Evolutionary conservation across 192 early-diverging fungal species (phyloP).

Genomic region (Pecoramyces ruminantium): DNA sequence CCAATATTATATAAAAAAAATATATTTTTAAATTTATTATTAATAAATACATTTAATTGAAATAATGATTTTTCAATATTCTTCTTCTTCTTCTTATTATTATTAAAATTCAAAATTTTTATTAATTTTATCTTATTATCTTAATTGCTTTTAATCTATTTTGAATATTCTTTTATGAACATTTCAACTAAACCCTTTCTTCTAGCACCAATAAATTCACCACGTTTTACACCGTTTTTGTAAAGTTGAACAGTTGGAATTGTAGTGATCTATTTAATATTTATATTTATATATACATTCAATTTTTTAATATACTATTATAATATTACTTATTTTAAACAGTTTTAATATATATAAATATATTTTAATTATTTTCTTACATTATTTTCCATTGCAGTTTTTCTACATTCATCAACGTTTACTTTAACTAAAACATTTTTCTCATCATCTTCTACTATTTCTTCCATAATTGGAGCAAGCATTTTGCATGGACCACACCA

Average conservation of each 20-base stretch:
- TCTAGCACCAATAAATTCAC: background rate
- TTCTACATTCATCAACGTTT: conserved; percentile 49
- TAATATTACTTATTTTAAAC: too few species aligned
- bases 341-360: too few species aligned
- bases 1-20: too few species aligned
- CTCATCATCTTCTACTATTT: conserved; percentile 40
- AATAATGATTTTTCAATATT: too few species aligned
- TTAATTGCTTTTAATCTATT: background rate
- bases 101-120: too few species aligned
- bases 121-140: too few species aligned
- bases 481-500: conserved; percentile 78
- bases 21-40: too few species aligned
- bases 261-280: background rate
- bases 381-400: conserved; percentile 39
- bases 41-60: too few species aligned
- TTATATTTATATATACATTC: too few species aligned
- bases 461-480: conserved; percentile 49
- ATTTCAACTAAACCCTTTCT: background rate
- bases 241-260: background rate
- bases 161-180: background rate
- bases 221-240: background rate
- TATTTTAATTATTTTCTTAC: conserved; percentile 11
- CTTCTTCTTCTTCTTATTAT: too few species aligned
- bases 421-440: conserved; percentile 57
- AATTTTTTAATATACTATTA: too few species aligned